Conservation (phyloP, 1,284 basidiomycete species). For the Trichosporon faecale region DNA sequence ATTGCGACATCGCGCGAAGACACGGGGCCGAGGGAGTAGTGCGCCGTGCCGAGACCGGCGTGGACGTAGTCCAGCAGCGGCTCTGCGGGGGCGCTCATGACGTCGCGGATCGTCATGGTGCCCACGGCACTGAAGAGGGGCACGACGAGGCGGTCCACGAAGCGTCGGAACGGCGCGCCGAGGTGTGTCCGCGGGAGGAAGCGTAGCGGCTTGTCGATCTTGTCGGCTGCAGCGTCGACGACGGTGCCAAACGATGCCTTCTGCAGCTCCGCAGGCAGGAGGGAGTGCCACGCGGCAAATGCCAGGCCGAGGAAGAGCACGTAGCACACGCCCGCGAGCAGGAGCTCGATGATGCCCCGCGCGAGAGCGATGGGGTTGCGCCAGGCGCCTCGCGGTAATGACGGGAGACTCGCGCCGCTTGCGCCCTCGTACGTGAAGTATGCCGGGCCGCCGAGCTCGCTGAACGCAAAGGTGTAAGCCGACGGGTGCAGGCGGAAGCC, state of each 20-base stretch:
- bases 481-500: constrained; percentile 53
- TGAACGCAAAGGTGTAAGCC: constrained; percentile 70
- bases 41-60: constrained; percentile 39
- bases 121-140: constrained; percentile 71
- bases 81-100: constrained; percentile 32
- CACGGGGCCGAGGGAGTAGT: constrained; percentile 37
- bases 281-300: constrained; percentile 54
- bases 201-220: constrained; percentile 21
- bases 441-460: constrained; percentile 51
- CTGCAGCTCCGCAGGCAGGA: constrained; percentile 27
- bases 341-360: constrained; percentile 48
- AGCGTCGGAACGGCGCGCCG: constrained; percentile 56
- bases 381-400: constrained; percentile 36
- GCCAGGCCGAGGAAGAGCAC: constrained; percentile 59
- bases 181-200: constrained; percentile 26
- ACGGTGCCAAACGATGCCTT: constrained; percentile 37
- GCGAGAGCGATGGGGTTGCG: constrained; percentile 40
- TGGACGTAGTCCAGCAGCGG: constrained; percentile 46
- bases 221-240: constrained; percentile 23
- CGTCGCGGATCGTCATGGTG: constrained; percentile 54
- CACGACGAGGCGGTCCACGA: constrained; percentile 59
- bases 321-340: constrained; percentile 58
- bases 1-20: constrained; percentile 36
- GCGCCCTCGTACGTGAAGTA: constrained; percentile 65
- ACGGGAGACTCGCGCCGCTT: constrained; percentile 58